phyloP scores from a whole-genome alignment of 2,329 filamentous ascomycete genomes.

The Fusarium udum region DNA sequence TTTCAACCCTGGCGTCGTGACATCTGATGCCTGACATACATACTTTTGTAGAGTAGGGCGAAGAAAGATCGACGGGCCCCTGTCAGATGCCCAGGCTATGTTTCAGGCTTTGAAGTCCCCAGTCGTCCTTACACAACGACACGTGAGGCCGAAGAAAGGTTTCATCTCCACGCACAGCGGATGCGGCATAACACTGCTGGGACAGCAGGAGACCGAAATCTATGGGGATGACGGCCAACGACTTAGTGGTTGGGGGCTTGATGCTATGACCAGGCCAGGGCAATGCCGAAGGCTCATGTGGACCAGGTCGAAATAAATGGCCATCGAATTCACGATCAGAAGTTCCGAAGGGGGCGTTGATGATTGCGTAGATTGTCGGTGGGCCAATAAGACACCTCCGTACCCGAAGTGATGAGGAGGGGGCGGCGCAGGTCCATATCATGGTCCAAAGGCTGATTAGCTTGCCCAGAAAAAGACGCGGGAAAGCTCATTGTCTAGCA shows the following conservation, averaged over 20 bases:
- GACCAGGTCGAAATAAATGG: conserved; percentile 31
- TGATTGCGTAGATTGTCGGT: conserved; percentile 31
- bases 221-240: conserved; percentile 27
- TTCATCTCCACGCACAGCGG: conserved; percentile 41
- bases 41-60: conserved; percentile 23
- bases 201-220: conserved; percentile 26
- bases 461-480: conserved; percentile 22
- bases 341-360: conserved; percentile 32
- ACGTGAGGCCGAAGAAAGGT: conserved; percentile 42
- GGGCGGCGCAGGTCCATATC: conserved; percentile 31
- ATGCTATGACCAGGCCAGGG: conserved; percentile 24
- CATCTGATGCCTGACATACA: conserved; percentile 28
- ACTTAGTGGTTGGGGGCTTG: conserved; percentile 17
- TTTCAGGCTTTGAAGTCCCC: conserved; percentile 37
- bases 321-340: conserved; percentile 33
- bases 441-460: conserved; percentile 25
- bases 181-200: conserved; percentile 39
- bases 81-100: conserved; percentile 38
- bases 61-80: conserved; percentile 33
- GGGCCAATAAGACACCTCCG: conserved; percentile 43
- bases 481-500: conserved; percentile 29
- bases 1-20: conserved; percentile 32
- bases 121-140: conserved; percentile 39
- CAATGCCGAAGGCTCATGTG: conserved; percentile 26
- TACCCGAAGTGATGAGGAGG: conserved; percentile 45